These are phyloP conservation scores for Sugiyamaella mastotermitis DNA, from an alignment of 805 yeast species.

Conservation along the genomic window DNA sequence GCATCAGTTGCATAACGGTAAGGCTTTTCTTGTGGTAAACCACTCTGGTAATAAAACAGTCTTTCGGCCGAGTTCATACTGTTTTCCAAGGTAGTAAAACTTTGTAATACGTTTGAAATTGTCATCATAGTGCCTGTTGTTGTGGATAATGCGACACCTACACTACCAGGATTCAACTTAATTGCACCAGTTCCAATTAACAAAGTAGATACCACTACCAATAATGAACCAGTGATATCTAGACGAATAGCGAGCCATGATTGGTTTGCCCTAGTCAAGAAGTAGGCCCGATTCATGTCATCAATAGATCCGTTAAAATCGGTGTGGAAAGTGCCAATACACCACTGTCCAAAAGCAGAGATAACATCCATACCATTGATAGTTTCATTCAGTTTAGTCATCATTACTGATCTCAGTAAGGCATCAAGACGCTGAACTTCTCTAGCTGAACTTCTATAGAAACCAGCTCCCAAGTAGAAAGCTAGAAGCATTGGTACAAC, in stretches of 20 bases:
- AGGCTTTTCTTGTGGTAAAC: constrained; percentile 55
- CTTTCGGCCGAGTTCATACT: constrained; percentile 68
- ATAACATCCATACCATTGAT: constrained; percentile 61
- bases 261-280: constrained; percentile 55
- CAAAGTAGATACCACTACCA: no score
- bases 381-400: constrained; percentile 62
- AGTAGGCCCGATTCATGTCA: constrained; percentile 61
- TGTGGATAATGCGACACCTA: no score
- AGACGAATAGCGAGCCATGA: constrained; percentile 64
- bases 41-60: constrained; percentile 50
- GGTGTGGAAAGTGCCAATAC: constrained; percentile 27
- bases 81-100: constrained; percentile 69
- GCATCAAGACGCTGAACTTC: constrained; percentile 73
- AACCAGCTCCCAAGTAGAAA: constrained; percentile 40
- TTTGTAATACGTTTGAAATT: no score
- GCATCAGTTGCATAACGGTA: constrained; percentile 31
- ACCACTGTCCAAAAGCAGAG: constrained; percentile 49
- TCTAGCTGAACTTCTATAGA: constrained; percentile 62
- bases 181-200: constrained; percentile 55
- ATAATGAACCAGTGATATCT: constrained; percentile 48
- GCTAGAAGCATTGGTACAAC: constrained; percentile 46
- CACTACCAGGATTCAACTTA: constrained; percentile 49
- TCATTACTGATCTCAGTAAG: constrained; percentile 59
- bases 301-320: constrained; percentile 44
- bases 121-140: no score